Evolutionary conservation across 2,329 filamentous ascomycete species (phyloP), one percentile per base, ranked within the genome.

Genomic region (Venturia pyrina): DNA sequence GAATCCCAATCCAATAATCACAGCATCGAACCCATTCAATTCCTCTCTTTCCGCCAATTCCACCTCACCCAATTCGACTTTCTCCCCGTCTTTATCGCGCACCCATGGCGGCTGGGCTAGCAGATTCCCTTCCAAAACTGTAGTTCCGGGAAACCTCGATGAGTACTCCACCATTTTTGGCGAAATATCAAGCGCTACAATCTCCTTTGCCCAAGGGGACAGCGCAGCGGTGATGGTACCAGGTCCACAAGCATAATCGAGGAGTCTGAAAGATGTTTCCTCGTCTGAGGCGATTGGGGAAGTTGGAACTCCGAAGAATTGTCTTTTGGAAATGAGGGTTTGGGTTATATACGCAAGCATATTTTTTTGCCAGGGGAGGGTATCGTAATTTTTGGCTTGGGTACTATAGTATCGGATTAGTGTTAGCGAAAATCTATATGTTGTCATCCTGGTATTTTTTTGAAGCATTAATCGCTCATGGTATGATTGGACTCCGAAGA

Each of bases 221-320:
- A 64, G 24, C 4, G 62, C 62, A 32, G 41, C 21, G 19, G 44
- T 44, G 28, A 66, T 53, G 37, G 56, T 66, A 11, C 64, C 64
- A n/a, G 64, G 64, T 7, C 64, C 64, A 28, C 64, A 62, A 8
- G 64, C 64, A 34, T 66, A 62, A 32, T 66, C 64, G 56, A 66
- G 57, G 24, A 66, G 44, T 34, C 43, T 61, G 57, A 62, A 62
- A 3, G 1, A 19, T 13, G 1, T 8, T 2, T 8, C 11, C 17
- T 11, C 34, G 6, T 41, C 28, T 2, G 62, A 13, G 6, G n/a
- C 13, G 34, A n/a, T n/a, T n/a, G 24, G 28, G 32, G 3, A 7
- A 48, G 50, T 11, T 63, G 41, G 41, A 13, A 43, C 15, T 1
- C 59, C 64, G 56, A 66, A 66, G 56, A 66, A 40, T 24, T 46